phyloP scores from a whole-genome alignment of 169 alveolate genomes.

The Babesia sp. region DNA sequence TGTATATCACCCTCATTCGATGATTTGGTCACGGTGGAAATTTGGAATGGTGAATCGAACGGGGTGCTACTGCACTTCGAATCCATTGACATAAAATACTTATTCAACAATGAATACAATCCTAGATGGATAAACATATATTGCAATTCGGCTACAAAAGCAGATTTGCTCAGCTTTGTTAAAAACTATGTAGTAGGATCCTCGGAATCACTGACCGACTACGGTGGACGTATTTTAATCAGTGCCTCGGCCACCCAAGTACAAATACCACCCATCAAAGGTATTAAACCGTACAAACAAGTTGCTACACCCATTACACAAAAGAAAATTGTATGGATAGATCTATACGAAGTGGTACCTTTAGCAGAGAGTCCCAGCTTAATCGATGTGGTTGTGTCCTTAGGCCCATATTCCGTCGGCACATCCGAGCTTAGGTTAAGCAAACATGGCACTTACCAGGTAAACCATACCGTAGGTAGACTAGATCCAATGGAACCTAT shows the following conservation, averaged over 20 bases:
- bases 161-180: constrained; percentile 27
- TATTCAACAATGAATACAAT: constrained; percentile 52
- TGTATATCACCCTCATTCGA: constrained; percentile 79
- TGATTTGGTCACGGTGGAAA: constrained; percentile 71
- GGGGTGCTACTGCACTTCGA: constrained; percentile 40
- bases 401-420: constrained; percentile 71
- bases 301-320: constrained; percentile 67
- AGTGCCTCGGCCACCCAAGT: constrained; percentile 68
- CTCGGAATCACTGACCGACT: constrained; percentile 54
- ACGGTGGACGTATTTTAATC: constrained; percentile 56
- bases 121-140: constrained; percentile 69
- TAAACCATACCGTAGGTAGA: constrained; percentile 80
- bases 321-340: constrained; percentile 70
- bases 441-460: constrained; percentile 63
- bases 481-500: constrained; percentile 73
- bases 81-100: constrained; percentile 46
- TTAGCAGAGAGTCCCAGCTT: constrained; percentile 43
- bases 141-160: constrained; percentile 38
- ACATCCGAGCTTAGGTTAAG: constrained; percentile 16
- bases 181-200: constrained; percentile 63
- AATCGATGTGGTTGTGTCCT: constrained; percentile 55
- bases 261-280: constrained; percentile 52
- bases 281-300: constrained; percentile 58
- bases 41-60: constrained; percentile 63
- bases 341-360: constrained; percentile 71